Evolutionary conservation across 306 rosid genomes (phyloP).

Genomic region (Cucurbita ficifolia): DNA sequence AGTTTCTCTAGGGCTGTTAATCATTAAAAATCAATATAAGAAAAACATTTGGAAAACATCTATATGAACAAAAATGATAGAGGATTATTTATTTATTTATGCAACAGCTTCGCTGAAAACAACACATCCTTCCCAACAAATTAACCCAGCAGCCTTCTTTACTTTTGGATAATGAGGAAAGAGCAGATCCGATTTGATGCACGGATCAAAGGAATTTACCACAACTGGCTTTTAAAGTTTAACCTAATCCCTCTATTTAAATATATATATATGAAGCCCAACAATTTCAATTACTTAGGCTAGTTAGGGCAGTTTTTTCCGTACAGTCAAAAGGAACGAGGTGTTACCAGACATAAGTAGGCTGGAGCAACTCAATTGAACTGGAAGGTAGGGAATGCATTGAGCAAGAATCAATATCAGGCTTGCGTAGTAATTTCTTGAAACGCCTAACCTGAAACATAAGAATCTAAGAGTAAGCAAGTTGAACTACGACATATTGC

Average conservation of each 20-base stretch:
- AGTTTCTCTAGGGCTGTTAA: constrained; percentile 51
- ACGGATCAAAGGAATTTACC: background rate
- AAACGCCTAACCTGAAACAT: constrained; percentile 55
- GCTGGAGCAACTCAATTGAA: constrained; percentile 41
- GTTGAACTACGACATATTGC: constrained; percentile 5
- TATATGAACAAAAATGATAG: background rate
- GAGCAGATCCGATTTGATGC: background rate
- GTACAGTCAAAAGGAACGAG: background rate
- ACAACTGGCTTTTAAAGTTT: no score
- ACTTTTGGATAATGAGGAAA: background rate
- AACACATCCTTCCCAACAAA: background rate
- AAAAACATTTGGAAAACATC: background rate
- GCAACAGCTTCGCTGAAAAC: background rate
- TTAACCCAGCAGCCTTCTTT: background rate
- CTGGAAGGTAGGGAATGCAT: constrained; percentile 35
- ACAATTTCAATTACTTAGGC: background rate
- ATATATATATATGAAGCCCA: background rate
- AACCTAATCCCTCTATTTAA: no score
- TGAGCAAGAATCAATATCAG: constrained; percentile 47
- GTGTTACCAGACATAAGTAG: constrained; percentile 53
- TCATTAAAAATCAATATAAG: background rate
- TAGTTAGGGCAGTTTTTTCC: background rate
- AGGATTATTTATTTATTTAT: background rate
- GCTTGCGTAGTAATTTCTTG: constrained; percentile 64
- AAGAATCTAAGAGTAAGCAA: constrained; percentile 6